Conservation (phyloP, 2,329 filamentous ascomycete genomes). For the Dichotomopilus funicola region DNA sequence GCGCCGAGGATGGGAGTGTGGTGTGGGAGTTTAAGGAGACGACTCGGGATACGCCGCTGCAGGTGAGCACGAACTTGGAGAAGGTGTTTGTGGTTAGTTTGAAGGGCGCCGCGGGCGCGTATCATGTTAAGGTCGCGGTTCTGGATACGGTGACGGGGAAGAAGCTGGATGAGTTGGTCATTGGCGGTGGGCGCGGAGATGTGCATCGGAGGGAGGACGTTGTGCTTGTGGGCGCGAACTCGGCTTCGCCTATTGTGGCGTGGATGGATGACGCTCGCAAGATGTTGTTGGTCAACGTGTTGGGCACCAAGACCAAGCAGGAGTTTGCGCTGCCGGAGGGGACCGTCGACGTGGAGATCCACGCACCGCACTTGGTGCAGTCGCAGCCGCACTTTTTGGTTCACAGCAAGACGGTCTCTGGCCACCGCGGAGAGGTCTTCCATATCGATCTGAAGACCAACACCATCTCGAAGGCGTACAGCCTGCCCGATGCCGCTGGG, state of each 20-base stretch:
- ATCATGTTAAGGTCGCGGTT: slow-evolving; percentile 68
- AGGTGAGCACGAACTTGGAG: slow-evolving; percentile 63
- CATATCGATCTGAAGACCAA: slow-evolving; percentile 69
- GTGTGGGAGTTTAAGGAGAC: slow-evolving; percentile 72
- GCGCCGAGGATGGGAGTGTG: slow-evolving; percentile 63
- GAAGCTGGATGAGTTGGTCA: slow-evolving; percentile 61
- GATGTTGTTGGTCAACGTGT: slow-evolving; percentile 64
- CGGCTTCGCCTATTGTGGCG: slow-evolving; percentile 65
- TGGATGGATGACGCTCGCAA: slow-evolving; percentile 62
- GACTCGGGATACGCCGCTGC: slow-evolving; percentile 65
- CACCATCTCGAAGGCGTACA: slow-evolving; percentile 69
- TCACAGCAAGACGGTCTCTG: slow-evolving; percentile 62
- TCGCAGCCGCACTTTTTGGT: slow-evolving; percentile 79
- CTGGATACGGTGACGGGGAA: slow-evolving; percentile 68
- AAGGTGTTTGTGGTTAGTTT: slow-evolving; percentile 72
- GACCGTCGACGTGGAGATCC: slow-evolving; percentile 53
- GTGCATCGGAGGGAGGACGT: slow-evolving; percentile 58
- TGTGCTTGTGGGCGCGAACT: slow-evolving; percentile 69
- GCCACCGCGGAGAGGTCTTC: slow-evolving; percentile 79
- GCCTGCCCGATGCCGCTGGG: slow-evolving; percentile 64
- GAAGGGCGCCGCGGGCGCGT: slow-evolving; percentile 61
- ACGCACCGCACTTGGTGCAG: slow-evolving; percentile 66
- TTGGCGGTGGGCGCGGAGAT: slow-evolving; percentile 65
- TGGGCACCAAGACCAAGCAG: slow-evolving; percentile 53
- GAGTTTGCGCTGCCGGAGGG: slow-evolving; percentile 45